These are phyloP conservation scores for Rhodocollybia butyracea DNA, from an alignment of 768 basidiomycete genomes.

Conservation along the genomic window DNA sequence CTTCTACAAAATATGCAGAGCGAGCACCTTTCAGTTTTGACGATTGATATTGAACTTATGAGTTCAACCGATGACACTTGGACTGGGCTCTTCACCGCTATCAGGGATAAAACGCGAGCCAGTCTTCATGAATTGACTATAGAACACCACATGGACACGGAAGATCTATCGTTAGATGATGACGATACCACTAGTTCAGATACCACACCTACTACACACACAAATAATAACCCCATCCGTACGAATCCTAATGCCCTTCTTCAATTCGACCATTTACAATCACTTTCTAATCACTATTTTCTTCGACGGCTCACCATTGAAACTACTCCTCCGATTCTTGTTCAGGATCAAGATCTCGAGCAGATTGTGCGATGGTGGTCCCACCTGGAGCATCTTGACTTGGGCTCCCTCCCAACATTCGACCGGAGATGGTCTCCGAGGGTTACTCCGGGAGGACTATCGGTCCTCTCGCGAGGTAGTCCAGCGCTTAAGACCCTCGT, in stretches of 20 bases:
- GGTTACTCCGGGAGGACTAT: slow-evolving; percentile 26
- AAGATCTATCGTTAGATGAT: slow-evolving; percentile 20
- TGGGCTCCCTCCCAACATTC: slow-evolving; percentile 28
- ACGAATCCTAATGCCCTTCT: slow-evolving; percentile 9
- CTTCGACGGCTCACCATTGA: slow-evolving; percentile 37
- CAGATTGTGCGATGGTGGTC: slow-evolving; percentile 45
- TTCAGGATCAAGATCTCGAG: slow-evolving; percentile 36
- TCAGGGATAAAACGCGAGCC: slow-evolving; percentile 23
- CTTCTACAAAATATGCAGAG: slow-evolving; percentile 31
- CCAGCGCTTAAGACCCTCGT: slow-evolving; percentile 27
- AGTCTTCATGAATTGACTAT: slow-evolving; percentile 35
- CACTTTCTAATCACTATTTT: slow-evolving; percentile 28
- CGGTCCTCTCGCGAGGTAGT: slow-evolving; percentile 21
- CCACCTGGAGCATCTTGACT: slow-evolving; percentile 35
- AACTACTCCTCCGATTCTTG: slow-evolving; percentile 32
- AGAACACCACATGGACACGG: slow-evolving; percentile 39
- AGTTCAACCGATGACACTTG: slow-evolving; percentile 26
- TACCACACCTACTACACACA: slow-evolving; percentile 15
- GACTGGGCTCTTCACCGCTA: slow-evolving; percentile 28
- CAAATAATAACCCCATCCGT: slow-evolving; percentile 7
- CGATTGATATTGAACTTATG: slow-evolving; percentile 33
- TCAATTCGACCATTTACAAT: slow-evolving; percentile 30
- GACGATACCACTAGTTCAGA: slow-evolving; percentile 11
- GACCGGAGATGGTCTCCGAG: slow-evolving; percentile 17
- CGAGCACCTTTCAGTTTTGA: slow-evolving; percentile 31